Evolutionary conservation across 2,329 filamentous ascomycete genomes (phyloP), one percentile per base, ranked within the genome.

Genomic region (Fusarium drepaniforme): DNA sequence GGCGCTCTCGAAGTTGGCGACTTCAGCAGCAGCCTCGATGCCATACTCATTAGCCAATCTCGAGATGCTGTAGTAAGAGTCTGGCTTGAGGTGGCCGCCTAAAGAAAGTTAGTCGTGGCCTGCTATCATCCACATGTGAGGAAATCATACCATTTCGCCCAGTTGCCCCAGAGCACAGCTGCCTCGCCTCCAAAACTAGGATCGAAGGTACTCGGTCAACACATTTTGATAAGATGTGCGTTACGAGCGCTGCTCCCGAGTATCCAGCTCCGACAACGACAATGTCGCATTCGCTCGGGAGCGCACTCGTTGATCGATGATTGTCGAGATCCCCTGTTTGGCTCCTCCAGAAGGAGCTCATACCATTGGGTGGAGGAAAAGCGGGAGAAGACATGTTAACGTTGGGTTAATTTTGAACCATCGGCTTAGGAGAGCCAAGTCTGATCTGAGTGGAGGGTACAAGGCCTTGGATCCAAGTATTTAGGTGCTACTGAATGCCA

Each of bases 211-310:
- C 64, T 15, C 74, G 74, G 5, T 67, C 67, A 1, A 70, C 65
- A 16, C 73, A 56, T 56, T 70, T 71, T 38, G 78, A 75, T 18
- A 82, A 64, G n/a, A 83, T 81, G 68, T 88, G 84, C 53, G 86
- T 86, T 0, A 84, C 84, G 6, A 84, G 82, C 1, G 83, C 82
- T 1, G 84, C 82, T 4, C 87, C 87, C 6, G 86, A 81, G 64
- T 84, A 87, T 0, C 87, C 87, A 16, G 85, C 83, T 1, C 87
- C 87, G 11, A 88, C 82, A 42, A 89, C 84, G 18, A 84, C 81
- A 61, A 89, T 83, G 56, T 88, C 86, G 35, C 80, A 82, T 35
- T 83, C 68, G 0, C 73, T 53, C 0, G 86, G 87, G 1, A 88
- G 33, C 2, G 16, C 2, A 2, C 11, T 1, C 0, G 66, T 66